Percentiles rank a stretch among this genome's conserved stretches.
These are phyloP conservation scores for Fomitopsis betulina DNA, from an alignment of 1,284 basidiomycete species.

Conservation along the genomic window DNA sequence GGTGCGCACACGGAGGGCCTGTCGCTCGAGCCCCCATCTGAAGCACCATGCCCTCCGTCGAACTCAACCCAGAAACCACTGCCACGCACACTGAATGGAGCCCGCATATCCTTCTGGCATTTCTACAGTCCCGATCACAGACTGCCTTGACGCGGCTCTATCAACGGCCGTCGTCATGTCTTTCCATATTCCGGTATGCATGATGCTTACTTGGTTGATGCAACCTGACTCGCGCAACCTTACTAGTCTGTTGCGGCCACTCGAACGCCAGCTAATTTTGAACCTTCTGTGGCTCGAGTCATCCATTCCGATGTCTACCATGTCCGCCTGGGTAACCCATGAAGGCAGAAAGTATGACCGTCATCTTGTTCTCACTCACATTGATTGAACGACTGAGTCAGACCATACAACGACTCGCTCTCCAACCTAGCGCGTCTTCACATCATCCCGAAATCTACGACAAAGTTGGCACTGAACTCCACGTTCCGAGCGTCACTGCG, in stretches of 20 bases:
- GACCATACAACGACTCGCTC: slow-evolving; percentile 71
- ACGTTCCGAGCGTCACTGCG: slow-evolving; percentile 80
- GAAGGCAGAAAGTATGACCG: slow-evolving; percentile 62
- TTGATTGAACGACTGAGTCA: slow-evolving; percentile 26
- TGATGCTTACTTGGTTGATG: slow-evolving; percentile 10
- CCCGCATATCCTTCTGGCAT: slow-evolving; percentile 69
- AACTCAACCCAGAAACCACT: slow-evolving; percentile 8
- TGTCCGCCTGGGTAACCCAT: slow-evolving; percentile 81
- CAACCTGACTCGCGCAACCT: slow-evolving; percentile 11
- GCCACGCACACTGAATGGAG: slow-evolving; percentile 12
- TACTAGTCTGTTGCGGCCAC: slow-evolving; percentile 73
- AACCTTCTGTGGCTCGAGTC: slow-evolving; percentile 90
- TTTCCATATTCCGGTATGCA: slow-evolving; percentile 85
- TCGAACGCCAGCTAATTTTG: slow-evolving; percentile 90
- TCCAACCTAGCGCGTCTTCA: slow-evolving; percentile 67
- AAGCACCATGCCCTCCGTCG: slow-evolving; percentile 7
- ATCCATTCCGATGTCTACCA: slow-evolving; percentile 62
- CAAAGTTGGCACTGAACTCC: slow-evolving; percentile 65
- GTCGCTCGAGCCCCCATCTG: not conserved
- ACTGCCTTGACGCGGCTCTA: slow-evolving; percentile 84
- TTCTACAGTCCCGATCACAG: slow-evolving; percentile 85
- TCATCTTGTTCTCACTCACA: slow-evolving; percentile 7
- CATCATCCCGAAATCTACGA: slow-evolving; percentile 61
- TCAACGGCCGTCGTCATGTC: slow-evolving; percentile 85
- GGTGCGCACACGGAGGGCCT: not conserved